These are phyloP conservation scores for Herpotrichia juniperi DNA, from an alignment of 2,329 filamentous ascomycete genomes.

Conservation along the genomic window DNA sequence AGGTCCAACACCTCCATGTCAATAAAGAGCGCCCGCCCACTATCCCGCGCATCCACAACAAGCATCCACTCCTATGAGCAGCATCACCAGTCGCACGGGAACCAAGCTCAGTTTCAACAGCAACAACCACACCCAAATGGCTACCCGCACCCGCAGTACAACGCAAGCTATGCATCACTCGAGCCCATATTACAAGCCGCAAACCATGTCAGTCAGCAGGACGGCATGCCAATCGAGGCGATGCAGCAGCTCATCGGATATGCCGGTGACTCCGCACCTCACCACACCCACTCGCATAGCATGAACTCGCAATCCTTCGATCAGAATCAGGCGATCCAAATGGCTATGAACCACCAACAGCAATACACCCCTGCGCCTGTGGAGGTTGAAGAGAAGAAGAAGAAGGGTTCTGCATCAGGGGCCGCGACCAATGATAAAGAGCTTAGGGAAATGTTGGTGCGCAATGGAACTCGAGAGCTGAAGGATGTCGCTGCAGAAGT, in stretches of 20 bases:
- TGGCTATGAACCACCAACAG: conserved; percentile 30
- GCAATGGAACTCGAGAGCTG: conserved; percentile 70
- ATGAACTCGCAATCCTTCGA: conserved; percentile 35
- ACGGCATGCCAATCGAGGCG: conserved; percentile 40
- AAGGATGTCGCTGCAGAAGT: conserved; percentile 77
- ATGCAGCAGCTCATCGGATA: conserved; percentile 42
- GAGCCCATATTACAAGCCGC: conserved; percentile 43
- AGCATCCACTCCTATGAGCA: conserved; percentile 50
- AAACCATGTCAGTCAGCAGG: conserved; percentile 43
- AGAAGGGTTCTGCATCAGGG: conserved; percentile 67
- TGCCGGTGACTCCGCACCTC: conserved; percentile 16
- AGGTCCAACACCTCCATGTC: conserved; percentile 54
- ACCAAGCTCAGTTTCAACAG: conserved; percentile 27
- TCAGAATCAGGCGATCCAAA: conserved; percentile 30
- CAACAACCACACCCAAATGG: conserved; percentile 20
- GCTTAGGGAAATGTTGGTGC: conserved; percentile 75
- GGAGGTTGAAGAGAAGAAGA: conserved; percentile 53
- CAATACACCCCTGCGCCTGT: conserved; percentile 32
- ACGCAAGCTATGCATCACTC: conserved; percentile 34
- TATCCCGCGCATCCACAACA: conserved; percentile 57
- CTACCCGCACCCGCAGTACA: conserved; percentile 26
- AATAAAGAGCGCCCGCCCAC: conserved; percentile 51
- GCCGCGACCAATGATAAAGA: conserved; percentile 83
- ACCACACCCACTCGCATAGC: conserved; percentile 22
- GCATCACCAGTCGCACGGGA: conserved; percentile 32